Conservation (phyloP, 768 basidiomycete species). For the Termitomyces sp. region DNA sequence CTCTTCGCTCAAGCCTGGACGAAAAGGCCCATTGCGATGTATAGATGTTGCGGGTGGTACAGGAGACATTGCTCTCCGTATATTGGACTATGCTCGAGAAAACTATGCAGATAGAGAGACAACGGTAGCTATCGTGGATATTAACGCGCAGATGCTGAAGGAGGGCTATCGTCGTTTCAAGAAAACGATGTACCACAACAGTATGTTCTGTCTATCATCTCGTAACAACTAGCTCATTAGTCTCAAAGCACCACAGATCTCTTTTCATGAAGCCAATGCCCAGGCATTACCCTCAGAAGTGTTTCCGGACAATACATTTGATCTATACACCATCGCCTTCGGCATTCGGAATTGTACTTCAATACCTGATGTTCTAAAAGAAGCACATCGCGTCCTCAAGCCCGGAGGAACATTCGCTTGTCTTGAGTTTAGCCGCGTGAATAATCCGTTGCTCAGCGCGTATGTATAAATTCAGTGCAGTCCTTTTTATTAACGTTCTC, state of each 20-base stretch:
- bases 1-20: constrained; percentile 67
- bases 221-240: not conserved
- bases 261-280: constrained; percentile 91
- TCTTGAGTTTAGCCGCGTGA: constrained; percentile 92
- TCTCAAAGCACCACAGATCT: constrained; percentile 77
- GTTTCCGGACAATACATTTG: constrained; percentile 81
- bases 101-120: constrained; percentile 88
- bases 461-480: constrained; percentile 35
- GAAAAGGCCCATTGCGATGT: constrained; percentile 68
- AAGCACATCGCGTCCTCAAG: constrained; percentile 91
- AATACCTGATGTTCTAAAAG: constrained; percentile 77
- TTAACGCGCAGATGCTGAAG: constrained; percentile 92
- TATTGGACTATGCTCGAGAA: constrained; percentile 87
- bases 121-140: constrained; percentile 85
- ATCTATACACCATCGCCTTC: constrained; percentile 98
- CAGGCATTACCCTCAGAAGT: constrained; percentile 62
- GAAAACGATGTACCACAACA: constrained; percentile 97
- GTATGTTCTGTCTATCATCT: constrained; percentile 38
- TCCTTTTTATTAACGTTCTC: constrained; percentile 3
- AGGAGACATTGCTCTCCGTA: constrained; percentile 92
- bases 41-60: constrained; percentile 98
- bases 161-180: constrained; percentile 89
- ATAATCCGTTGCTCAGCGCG: constrained; percentile 81
- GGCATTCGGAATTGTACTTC: constrained; percentile 98
- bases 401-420: constrained; percentile 95